A percentile compares a stretch with the other conserved stretches of the same genome.
These are phyloP conservation scores for Cyamopsis tetragonoloba DNA, from an alignment of 306 rosid species.

Conservation along the genomic window DNA sequence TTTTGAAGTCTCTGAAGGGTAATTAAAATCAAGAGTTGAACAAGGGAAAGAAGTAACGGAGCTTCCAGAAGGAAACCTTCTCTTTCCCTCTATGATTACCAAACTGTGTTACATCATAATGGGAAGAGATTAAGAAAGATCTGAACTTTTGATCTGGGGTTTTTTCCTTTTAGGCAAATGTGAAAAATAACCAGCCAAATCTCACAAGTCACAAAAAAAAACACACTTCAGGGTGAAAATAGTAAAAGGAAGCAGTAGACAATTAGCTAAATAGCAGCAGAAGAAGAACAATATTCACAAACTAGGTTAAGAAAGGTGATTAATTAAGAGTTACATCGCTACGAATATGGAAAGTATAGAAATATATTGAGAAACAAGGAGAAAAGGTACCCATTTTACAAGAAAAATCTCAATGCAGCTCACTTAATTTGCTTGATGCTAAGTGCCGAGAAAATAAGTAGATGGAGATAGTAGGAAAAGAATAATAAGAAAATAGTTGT, in stretches of 20 bases:
- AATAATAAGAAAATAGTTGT: not conserved
- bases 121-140: constrained; percentile 14
- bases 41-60: constrained; percentile 32
- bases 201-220: not conserved
- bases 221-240: not conserved
- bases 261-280: not conserved
- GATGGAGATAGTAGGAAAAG: not conserved
- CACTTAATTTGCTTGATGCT: not conserved
- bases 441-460: not conserved
- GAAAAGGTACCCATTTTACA: not conserved
- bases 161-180: not conserved
- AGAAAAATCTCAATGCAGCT: not conserved
- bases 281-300: not conserved
- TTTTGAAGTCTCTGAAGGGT: constrained; percentile 43
- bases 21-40: constrained; percentile 20
- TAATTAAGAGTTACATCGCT: not conserved
- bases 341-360: not conserved
- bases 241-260: not conserved
- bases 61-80: constrained; percentile 47
- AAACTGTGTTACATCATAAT: not conserved
- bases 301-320: not conserved
- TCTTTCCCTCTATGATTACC: not conserved
- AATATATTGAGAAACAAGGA: not conserved
- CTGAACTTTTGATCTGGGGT: constrained; percentile 25
- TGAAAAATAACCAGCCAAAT: not conserved